Evolutionary conservation across 768 basidiomycete species (phyloP).

Genomic region (Lactarius akahatsu): DNA sequence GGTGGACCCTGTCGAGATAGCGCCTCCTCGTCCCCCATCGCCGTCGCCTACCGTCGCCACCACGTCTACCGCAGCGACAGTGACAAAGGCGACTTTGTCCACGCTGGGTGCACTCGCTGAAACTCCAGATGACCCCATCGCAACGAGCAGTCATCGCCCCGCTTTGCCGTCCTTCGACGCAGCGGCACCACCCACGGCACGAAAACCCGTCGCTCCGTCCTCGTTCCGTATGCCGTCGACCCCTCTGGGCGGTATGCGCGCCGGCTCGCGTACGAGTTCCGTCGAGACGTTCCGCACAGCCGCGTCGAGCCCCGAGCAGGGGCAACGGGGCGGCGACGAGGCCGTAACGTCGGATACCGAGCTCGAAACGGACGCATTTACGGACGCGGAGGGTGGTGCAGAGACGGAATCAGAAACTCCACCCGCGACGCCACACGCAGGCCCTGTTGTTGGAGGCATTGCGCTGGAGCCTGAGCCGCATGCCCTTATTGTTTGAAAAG

Average conservation of each 20-base stretch:
- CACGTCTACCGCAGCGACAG: constrained; percentile 4
- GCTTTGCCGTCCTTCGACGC: not conserved
- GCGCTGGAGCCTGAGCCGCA: not conserved
- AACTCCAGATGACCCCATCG: not conserved
- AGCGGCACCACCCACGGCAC: not conserved
- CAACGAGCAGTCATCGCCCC: not conserved
- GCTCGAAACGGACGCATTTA: constrained; percentile 12
- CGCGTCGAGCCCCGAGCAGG: not conserved
- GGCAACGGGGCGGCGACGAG: not conserved
- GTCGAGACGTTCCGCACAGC: constrained; percentile 23
- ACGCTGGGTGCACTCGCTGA: not conserved
- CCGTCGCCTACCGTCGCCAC: constrained; percentile 23
- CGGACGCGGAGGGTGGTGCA: constrained; percentile 15
- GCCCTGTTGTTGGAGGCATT: not conserved
- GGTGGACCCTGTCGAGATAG: not conserved
- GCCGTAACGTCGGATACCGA: constrained; percentile 15
- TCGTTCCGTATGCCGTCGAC: constrained; percentile 27
- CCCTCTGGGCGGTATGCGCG: not conserved
- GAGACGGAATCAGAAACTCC: constrained; percentile 8
- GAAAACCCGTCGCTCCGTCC: constrained; percentile 13
- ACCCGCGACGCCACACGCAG: not conserved
- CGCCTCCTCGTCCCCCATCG: constrained; percentile 2
- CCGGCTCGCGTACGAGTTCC: constrained; percentile 26
- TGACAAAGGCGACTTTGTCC: constrained; percentile 7
- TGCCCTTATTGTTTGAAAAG: not conserved